Evolutionary conservation across 1,139 yeast species (phyloP).

Genomic region (Blastobotrys ciferrii): DNA sequence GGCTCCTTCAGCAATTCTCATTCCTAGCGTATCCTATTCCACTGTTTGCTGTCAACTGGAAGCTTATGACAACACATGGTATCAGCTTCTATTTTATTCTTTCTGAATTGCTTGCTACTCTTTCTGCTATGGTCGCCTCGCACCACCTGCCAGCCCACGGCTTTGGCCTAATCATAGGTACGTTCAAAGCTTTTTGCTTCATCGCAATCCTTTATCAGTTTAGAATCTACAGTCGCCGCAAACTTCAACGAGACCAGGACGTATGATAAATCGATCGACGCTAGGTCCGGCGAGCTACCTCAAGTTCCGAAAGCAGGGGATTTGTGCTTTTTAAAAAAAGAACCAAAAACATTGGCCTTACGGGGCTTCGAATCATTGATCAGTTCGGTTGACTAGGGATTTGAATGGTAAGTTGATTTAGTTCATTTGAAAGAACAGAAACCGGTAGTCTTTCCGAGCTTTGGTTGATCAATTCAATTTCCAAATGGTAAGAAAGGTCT

Average conservation of each 20-base stretch:
- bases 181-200: neutral
- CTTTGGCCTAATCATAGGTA: neutral
- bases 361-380: no score
- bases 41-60: slow-evolving; percentile 24
- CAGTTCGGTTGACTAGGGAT: no score
- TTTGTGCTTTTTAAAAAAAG: no score
- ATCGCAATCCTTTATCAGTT: neutral
- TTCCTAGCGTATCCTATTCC: slow-evolving; percentile 19
- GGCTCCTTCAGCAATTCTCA: slow-evolving; percentile 19
- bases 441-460: no score
- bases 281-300: neutral
- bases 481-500: no score
- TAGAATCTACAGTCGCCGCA: neutral
- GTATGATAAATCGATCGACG: neutral
- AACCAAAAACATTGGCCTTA: no score
- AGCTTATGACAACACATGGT: slow-evolving; percentile 17
- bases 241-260: neutral
- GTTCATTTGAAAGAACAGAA: no score
- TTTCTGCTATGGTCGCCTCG: neutral
- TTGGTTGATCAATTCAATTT: no score
- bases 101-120: slow-evolving; percentile 6
- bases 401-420: no score
- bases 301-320: no score
- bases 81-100: slow-evolving; percentile 6
- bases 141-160: neutral